These are phyloP conservation scores for Pichia sp. DNA, from an alignment of 1,139 yeast species.

Conservation along the genomic window DNA sequence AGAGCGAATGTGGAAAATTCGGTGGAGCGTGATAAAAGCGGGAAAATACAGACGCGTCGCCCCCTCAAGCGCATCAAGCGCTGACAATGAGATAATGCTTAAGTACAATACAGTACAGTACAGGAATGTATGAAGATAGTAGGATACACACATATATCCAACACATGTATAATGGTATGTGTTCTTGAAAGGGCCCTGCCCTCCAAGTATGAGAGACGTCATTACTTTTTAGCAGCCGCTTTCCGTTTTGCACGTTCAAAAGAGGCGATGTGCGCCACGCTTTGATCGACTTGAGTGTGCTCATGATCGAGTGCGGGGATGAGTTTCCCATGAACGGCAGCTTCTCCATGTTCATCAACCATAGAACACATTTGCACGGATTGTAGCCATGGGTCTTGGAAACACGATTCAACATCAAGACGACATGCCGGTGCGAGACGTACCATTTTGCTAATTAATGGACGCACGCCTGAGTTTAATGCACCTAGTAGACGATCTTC, in stretches of 20 bases:
- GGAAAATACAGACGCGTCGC: too few species aligned
- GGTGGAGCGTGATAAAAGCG: too few species aligned
- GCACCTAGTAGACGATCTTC: slow-evolving; percentile 65
- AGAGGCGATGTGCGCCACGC: slow-evolving; percentile 93
- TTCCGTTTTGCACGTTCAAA: slow-evolving; percentile 70
- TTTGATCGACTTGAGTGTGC: slow-evolving; percentile 86
- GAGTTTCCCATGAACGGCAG: slow-evolving; percentile 29
- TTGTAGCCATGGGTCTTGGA: slow-evolving; percentile 69
- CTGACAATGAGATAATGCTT: too few species aligned
- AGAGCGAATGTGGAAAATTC: too few species aligned
- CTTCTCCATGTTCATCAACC: slow-evolving; percentile 31
- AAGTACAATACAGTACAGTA: too few species aligned
- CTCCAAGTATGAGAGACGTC: neutral
- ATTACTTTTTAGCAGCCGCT: slow-evolving; percentile 11
- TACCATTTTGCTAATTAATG: slow-evolving; percentile 65
- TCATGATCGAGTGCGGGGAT: slow-evolving; percentile 43
- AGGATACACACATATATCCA: too few species aligned
- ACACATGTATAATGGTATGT: too few species aligned
- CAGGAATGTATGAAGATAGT: too few species aligned
- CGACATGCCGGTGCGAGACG: slow-evolving; percentile 82
- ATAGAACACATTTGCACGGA: slow-evolving; percentile 62
- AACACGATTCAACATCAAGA: slow-evolving; percentile 75
- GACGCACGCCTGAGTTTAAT: slow-evolving; percentile 60
- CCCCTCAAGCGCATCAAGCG: too few species aligned
- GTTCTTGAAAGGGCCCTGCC: too few species aligned